Conservation (phyloP, 345 rosid genomes). For the Hibiscus syriacus region DNA sequence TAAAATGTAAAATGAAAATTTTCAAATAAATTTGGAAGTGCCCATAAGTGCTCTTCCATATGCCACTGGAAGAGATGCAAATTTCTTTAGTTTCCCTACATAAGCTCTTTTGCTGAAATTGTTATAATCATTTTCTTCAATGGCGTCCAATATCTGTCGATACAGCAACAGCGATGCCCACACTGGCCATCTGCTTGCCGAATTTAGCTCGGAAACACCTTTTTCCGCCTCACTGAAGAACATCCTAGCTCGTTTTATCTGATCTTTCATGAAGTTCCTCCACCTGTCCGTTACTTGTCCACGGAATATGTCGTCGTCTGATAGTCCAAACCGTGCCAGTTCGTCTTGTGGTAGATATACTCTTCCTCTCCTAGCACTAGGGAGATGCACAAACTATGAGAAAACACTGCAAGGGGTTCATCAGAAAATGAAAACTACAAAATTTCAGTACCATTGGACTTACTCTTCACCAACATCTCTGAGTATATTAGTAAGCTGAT, state of each 20-base stretch:
- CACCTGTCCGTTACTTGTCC: slow-evolving; percentile 43
- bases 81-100: slow-evolving; percentile 40
- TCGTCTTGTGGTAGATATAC: slow-evolving; percentile 47
- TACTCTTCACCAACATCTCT: too few relatives aligned
- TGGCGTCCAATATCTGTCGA: slow-evolving; percentile 36
- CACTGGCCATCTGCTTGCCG: slow-evolving; percentile 47
- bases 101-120: slow-evolving; percentile 44
- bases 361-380: slow-evolving; percentile 46
- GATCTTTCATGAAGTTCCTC: slow-evolving; percentile 43
- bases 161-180: slow-evolving; percentile 46
- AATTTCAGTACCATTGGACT: slow-evolving; percentile 10
- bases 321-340: slow-evolving; percentile 30
- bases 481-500: too few relatives aligned
- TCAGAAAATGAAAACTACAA: too few relatives aligned
- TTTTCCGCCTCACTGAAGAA: slow-evolving; percentile 47
- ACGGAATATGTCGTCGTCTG: slow-evolving; percentile 36
- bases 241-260: slow-evolving; percentile 43
- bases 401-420: neutral
- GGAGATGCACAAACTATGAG: neutral
- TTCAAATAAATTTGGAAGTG: slow-evolving; percentile 4
- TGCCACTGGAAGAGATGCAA: slow-evolving; percentile 31
- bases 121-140: slow-evolving; percentile 47
- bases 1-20: neutral
- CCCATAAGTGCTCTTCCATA: slow-evolving; percentile 37
- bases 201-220: slow-evolving; percentile 36